phyloP scores from a whole-genome alignment of 495 filamentous ascomycete genomes.

The Bacidia gigantensis region DNA sequence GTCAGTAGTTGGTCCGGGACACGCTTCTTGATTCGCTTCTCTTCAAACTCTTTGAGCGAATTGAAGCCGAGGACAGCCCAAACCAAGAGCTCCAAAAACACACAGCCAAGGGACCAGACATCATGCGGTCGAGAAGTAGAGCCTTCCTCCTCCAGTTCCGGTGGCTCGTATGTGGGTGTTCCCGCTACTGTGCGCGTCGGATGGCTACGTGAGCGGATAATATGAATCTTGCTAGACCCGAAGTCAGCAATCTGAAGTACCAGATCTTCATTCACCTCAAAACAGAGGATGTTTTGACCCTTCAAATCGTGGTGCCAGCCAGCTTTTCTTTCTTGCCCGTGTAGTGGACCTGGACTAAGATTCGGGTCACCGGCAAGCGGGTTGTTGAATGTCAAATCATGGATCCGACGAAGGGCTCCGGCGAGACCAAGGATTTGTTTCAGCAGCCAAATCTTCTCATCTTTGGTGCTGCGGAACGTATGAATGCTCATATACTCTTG shows the following conservation, averaged over 20 bases:
- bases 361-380: background rate
- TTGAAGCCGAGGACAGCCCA: constrained; percentile 5
- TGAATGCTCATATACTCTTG: constrained; percentile 12
- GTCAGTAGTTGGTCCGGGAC: background rate
- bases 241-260: constrained; percentile 18
- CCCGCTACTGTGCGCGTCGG: background rate
- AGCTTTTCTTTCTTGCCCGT: background rate
- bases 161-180: constrained; percentile 31
- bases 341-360: background rate
- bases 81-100: constrained; percentile 29
- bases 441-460: constrained; percentile 11
- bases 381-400: constrained; percentile 7
- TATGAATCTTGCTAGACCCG: constrained; percentile 7
- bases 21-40: background rate
- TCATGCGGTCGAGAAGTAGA: constrained; percentile 31
- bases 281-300: constrained; percentile 25
- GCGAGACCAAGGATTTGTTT: constrained; percentile 17
- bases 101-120: constrained; percentile 35
- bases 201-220: constrained; percentile 4
- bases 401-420: constrained; percentile 12
- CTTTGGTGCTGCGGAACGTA: background rate
- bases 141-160: constrained; percentile 25
- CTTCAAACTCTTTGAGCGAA: background rate
- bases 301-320: constrained; percentile 23
- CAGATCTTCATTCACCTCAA: constrained; percentile 1